Conservation (phyloP, 2,329 filamentous ascomycete genomes). For the Pyrenophora tritici-repentis region DNA sequence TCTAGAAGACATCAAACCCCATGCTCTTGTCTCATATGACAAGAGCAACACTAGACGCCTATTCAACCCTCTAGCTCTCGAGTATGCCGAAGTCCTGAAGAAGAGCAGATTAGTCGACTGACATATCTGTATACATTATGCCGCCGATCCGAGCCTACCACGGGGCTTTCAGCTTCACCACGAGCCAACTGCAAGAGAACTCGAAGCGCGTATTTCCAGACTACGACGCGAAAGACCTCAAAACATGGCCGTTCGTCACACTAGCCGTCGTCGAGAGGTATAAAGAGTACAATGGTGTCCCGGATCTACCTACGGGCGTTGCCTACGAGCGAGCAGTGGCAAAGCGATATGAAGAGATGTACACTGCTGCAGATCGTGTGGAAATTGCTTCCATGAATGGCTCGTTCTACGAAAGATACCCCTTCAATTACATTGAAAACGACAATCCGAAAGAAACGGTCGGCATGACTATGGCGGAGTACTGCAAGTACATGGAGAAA, state of each 20-base stretch:
- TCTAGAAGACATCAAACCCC: too few relatives aligned
- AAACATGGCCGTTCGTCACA: slow-evolving; percentile 9
- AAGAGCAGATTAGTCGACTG: neutral
- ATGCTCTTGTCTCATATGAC: too few relatives aligned
- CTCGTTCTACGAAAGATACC: slow-evolving; percentile 3
- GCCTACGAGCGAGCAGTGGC: slow-evolving; percentile 6
- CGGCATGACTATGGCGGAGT: neutral
- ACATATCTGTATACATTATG: neutral
- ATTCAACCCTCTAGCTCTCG: neutral
- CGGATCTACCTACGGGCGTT: slow-evolving; percentile 1
- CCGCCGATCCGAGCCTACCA: neutral
- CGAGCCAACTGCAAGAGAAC: neutral
- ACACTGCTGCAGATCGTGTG: neutral
- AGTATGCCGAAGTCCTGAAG: neutral
- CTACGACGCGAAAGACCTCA: slow-evolving; percentile 2
- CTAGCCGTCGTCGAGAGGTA: slow-evolving; percentile 2
- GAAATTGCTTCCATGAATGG: neutral
- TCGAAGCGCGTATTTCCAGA: neutral
- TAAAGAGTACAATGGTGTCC: neutral
- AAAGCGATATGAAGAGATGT: slow-evolving; percentile 5
- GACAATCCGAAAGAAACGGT: slow-evolving; percentile 1
- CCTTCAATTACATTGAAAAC: slow-evolving; percentile 4
- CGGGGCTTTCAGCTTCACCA: slow-evolving; percentile 7
- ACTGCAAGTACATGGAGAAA: neutral
- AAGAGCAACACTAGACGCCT: too few relatives aligned